Conservation (phyloP, 2,329 filamentous ascomycete genomes). For the Pleurostoma richardsiae region DNA sequence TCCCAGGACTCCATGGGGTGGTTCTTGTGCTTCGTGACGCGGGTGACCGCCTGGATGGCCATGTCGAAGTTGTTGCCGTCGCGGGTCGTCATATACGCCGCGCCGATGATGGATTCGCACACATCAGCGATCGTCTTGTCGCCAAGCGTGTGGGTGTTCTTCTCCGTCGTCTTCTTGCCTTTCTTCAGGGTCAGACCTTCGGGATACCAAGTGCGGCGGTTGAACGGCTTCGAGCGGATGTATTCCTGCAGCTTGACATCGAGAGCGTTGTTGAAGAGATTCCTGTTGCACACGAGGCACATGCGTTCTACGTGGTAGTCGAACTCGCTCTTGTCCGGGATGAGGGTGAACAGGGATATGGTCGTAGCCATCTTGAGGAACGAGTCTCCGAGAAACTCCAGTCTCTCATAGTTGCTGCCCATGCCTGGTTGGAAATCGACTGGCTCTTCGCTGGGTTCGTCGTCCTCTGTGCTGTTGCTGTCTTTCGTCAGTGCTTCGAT, state of each 20-base stretch:
- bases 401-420: constrained; percentile 90
- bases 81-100: constrained; percentile 56
- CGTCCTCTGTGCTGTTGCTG: constrained; percentile 75
- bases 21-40: constrained; percentile 62
- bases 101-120: constrained; percentile 90
- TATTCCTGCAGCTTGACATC: constrained; percentile 64
- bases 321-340: constrained; percentile 76
- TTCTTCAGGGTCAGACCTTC: constrained; percentile 66
- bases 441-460: constrained; percentile 41
- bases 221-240: constrained; percentile 79
- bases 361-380: constrained; percentile 96
- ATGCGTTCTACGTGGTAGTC: constrained; percentile 88
- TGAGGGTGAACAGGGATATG: constrained; percentile 74
- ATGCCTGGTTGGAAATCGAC: constrained; percentile 77
- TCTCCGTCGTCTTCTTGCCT: constrained; percentile 55
- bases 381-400: constrained; percentile 90
- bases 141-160: constrained; percentile 61
- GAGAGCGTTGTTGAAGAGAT: constrained; percentile 73
- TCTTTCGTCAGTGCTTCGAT: constrained; percentile 92
- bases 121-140: constrained; percentile 94
- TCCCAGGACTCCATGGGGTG: constrained; percentile 66
- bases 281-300: constrained; percentile 86
- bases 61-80: constrained; percentile 42
- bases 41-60: constrained; percentile 60
- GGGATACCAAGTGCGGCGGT: constrained; percentile 84